Evolutionary conservation across 163 green algal genomes (phyloP), one percentile per base, ranked within the genome.

Genomic region (Prototheca wickerhamii): DNA sequence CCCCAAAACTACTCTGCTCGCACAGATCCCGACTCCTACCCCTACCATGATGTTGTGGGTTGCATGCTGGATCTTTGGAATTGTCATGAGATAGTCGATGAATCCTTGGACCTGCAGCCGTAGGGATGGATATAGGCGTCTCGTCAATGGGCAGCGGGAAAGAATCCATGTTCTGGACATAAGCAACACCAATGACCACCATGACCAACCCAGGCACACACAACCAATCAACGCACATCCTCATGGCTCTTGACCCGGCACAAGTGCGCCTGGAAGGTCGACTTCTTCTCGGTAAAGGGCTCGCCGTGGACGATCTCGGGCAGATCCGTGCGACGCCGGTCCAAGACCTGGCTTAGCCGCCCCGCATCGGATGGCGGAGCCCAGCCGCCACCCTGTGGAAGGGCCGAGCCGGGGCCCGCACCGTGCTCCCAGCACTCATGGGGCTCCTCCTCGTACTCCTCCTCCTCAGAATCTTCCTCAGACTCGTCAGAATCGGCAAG

Each of bases 31-130:
- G 31, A 61, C 63, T 50, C 68, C 71, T 43, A 59, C 29, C 23
- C 29, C 49, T 64, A 30, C 65, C 64, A 96, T 87, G 67, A 98
- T 97, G 78, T 95, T 96, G 80, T 98, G 92, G 0, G 92, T 96
- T 6, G 91, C 91, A 29, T 29, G 15, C 8, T 69, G 63, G 29
- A 96, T 86, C 72, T 95, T 94, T 59, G 55, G 25, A 18, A 71
- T 81, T 46, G 82, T 82, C 35, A 69, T 42, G 58, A 94, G 61
- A 61, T 54, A 25, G 6, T 12, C 23, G 15, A 54, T 25, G 18
- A 54, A 21, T 29, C 15, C 23, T 28, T 54, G 15, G 15, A 54
- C 46, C 46, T 54, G 46, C 5, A 28, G 40, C 10, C 12, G 15
- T 15, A 49, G 40, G 40, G 12, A 49, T 49, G 40, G 15, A 49